phyloP scores from a whole-genome alignment of 805 yeast genomes.

The Saturnispora diversa region DNA sequence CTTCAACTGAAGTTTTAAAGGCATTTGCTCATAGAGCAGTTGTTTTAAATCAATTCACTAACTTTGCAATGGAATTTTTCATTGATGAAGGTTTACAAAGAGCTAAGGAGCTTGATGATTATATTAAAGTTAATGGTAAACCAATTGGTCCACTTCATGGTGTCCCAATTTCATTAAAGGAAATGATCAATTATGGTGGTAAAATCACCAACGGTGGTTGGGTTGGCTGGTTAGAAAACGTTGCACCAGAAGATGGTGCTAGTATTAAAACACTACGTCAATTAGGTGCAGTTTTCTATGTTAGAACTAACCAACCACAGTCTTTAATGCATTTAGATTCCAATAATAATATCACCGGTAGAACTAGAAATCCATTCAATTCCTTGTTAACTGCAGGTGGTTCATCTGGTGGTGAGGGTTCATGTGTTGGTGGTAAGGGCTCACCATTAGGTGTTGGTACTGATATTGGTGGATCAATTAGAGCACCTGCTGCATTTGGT shows the following conservation, averaged over 20 bases:
- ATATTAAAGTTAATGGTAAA: slow-evolving; percentile 39
- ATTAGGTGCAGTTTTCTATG: slow-evolving; percentile 55
- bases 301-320: slow-evolving; percentile 64
- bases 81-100: slow-evolving; percentile 53
- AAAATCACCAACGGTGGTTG: slow-evolving; percentile 53
- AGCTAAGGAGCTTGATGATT: slow-evolving; percentile 52
- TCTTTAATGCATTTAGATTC: slow-evolving; percentile 63
- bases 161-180: slow-evolving; percentile 59
- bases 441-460: slow-evolving; percentile 53
- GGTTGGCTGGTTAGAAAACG: slow-evolving; percentile 42
- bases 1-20: slow-evolving; percentile 45
- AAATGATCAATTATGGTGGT: slow-evolving; percentile 49
- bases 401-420: slow-evolving; percentile 70
- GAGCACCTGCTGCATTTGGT: slow-evolving; percentile 60
- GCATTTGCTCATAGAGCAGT: slow-evolving; percentile 63
- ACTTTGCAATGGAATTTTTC: slow-evolving; percentile 45
- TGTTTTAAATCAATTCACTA: slow-evolving; percentile 54
- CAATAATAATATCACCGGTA: slow-evolving; percentile 50
- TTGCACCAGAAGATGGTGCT: slow-evolving; percentile 39
- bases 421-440: slow-evolving; percentile 49
- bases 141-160: slow-evolving; percentile 64
- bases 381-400: slow-evolving; percentile 58
- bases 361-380: slow-evolving; percentile 52
- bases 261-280: slow-evolving; percentile 40
- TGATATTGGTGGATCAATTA: slow-evolving; percentile 65